phyloP scores from a whole-genome alignment of 2,329 filamentous ascomycete genomes.

The Hypocreales sp. region DNA sequence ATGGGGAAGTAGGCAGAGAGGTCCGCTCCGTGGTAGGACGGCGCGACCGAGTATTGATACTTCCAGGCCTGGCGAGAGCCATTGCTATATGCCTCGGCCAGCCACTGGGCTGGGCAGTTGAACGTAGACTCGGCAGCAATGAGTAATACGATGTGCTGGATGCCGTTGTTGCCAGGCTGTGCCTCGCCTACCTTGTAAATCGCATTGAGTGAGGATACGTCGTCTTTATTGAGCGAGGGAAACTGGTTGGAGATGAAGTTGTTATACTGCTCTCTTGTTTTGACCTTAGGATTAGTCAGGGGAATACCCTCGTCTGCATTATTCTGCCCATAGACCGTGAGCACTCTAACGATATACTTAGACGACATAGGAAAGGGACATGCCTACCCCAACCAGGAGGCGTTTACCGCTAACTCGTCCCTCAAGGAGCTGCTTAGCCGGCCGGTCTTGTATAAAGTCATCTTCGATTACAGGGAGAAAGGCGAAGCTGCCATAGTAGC shows the following conservation, averaged over 20 bases:
- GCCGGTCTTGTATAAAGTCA: conserved; percentile 14
- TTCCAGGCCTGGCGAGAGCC: conserved; percentile 21
- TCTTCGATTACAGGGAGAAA: conserved; percentile 23
- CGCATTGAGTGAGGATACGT: conserved; percentile 14
- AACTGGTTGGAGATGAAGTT: conserved; percentile 17
- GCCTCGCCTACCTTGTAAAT: conserved; percentile 11
- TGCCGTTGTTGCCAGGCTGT: conserved; percentile 37
- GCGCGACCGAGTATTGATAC: conserved; percentile 31
- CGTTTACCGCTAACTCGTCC: conserved; percentile 16
- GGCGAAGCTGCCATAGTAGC: conserved; percentile 15
- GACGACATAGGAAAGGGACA: too few species aligned
- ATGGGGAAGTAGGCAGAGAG: conserved; percentile 18
- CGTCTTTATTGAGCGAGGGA: conserved; percentile 14
- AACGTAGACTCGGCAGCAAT: too few species aligned
- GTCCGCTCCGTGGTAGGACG: conserved; percentile 23
- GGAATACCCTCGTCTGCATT: conserved; percentile 21
- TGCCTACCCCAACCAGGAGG: conserved; percentile 13
- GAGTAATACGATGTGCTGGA: too few species aligned
- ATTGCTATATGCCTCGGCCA: conserved; percentile 28
- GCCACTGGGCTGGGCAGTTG: conserved; percentile 40
- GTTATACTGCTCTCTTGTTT: conserved; percentile 12
- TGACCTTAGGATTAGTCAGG: conserved; percentile 21
- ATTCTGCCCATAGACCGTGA: too few species aligned
- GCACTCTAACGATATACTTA: too few species aligned
- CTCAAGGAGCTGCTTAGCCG: conserved; percentile 12